Conservation (phyloP, 2,329 filamentous ascomycete species). For the Fusarium metavorans region DNA sequence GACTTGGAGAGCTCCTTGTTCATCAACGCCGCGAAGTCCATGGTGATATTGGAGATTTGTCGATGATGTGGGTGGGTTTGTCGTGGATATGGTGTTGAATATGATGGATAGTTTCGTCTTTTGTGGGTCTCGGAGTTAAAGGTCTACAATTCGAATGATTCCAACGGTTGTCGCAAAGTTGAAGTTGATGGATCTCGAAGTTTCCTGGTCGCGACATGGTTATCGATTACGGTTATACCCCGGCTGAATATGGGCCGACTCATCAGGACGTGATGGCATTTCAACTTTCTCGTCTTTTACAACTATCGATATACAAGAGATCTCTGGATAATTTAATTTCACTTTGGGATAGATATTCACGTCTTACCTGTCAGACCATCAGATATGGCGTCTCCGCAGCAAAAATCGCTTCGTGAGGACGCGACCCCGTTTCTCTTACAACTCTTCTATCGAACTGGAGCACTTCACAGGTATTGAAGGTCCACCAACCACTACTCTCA, state of each 20-base stretch:
- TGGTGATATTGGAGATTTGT: conserved; percentile 55
- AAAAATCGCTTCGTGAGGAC: conserved; percentile 70
- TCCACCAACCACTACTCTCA: background rate
- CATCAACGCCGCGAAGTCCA: conserved; percentile 98
- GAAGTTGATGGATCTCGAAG: conserved; percentile 1
- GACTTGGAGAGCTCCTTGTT: conserved; percentile 90
- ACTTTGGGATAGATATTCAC: background rate
- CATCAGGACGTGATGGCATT: background rate
- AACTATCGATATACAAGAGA: background rate
- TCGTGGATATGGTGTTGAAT: too few relatives aligned
- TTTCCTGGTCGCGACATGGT: conserved; percentile 11
- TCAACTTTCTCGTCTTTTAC: background rate
- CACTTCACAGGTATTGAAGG: conserved; percentile 73
- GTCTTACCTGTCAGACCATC: background rate
- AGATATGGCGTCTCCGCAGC: conserved; percentile 32
- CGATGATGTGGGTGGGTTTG: background rate
- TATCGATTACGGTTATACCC: conserved; percentile 42
- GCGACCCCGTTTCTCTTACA: conserved; percentile 88
- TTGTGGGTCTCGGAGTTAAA: too few relatives aligned
- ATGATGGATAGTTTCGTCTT: background rate
- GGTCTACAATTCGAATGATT: background rate
- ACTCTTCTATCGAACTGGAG: conserved; percentile 82
- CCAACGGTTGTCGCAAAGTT: conserved; percentile 24
- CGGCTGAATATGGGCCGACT: conserved; percentile 30
- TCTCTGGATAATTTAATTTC: conserved; percentile 1